Conservation (phyloP, 768 basidiomycete species). For the Kwoniella mangroviensis region DNA sequence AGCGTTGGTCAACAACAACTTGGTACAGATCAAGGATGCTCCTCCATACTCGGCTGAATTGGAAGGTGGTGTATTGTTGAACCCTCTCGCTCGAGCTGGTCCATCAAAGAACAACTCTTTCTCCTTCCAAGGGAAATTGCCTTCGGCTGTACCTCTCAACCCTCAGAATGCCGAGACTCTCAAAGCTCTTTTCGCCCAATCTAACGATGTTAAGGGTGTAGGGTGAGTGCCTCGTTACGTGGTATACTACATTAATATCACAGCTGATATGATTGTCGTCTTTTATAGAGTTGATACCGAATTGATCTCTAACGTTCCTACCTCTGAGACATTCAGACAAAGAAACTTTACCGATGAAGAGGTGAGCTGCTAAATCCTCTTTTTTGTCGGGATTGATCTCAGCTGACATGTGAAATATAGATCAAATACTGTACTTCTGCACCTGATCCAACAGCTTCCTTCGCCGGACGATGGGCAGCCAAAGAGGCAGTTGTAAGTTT, state of each 20-base stretch:
- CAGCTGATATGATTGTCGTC: slow-evolving; percentile 8
- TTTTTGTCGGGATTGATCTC: background rate
- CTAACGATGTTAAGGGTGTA: slow-evolving; percentile 70
- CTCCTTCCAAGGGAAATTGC: slow-evolving; percentile 72
- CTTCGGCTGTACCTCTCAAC: slow-evolving; percentile 64
- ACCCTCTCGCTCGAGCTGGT: slow-evolving; percentile 90
- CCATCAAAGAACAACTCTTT: slow-evolving; percentile 76
- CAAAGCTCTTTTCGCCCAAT: slow-evolving; percentile 63
- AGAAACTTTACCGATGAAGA: slow-evolving; percentile 94
- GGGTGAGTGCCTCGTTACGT: slow-evolving; percentile 60
- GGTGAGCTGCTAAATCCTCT: slow-evolving; percentile 19
- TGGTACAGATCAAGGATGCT: slow-evolving; percentile 92
- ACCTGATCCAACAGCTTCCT: slow-evolving; percentile 83
- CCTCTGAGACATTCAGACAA: slow-evolving; percentile 81
- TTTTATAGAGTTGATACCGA: slow-evolving; percentile 63
- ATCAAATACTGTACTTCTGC: slow-evolving; percentile 83
- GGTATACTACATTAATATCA: background rate
- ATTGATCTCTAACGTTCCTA: slow-evolving; percentile 88
- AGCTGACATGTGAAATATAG: slow-evolving; percentile 31
- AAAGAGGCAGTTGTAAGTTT: slow-evolving; percentile 73
- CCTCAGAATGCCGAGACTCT: slow-evolving; percentile 71
- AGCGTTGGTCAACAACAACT: slow-evolving; percentile 90
- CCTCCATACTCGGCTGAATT: slow-evolving; percentile 86
- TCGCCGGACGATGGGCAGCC: slow-evolving; percentile 95
- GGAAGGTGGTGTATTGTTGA: slow-evolving; percentile 83